Evolutionary conservation across 495 filamentous ascomycete species (phyloP), one percentile per base, ranked within the genome.

Genomic region (Penicillium silybi): DNA sequence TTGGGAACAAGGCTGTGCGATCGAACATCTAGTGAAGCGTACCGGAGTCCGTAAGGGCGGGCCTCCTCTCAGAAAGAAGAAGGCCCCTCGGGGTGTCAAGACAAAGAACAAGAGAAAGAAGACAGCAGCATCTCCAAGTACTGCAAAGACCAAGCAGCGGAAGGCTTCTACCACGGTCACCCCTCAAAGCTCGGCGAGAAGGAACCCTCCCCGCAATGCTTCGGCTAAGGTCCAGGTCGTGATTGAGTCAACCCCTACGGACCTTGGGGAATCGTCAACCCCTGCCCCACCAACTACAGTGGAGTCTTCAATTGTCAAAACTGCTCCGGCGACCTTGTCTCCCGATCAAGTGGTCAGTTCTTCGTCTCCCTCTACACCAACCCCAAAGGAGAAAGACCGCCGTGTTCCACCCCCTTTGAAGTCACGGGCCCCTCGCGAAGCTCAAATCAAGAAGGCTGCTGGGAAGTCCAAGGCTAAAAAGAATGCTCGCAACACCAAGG

Each of bases 1-100:
- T 0, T 79, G 77, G 77, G 68, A 69, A 0, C 54, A 75, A 3
- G 76, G 72, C 0, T 80, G 78, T 66, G 66, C 72, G 17, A 79
- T 80, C 58, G 78, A 80, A 43, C 70, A 78, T 54, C 52, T 80
- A 23, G 71, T 80, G 0, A 73, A 52, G 13, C 66, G 78, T 37
- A 72, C 70, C 4, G 75, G 75, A 9, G 68, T 65, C 43, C 62
- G 70, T 23, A 77, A 75, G 53, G 65, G 62, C 26, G 58, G 18
- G 29, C 23, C 43, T 38, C n/a, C 43, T 46, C 26, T 10, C 29
- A 13, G 1, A 13, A 32, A 8, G 7, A 39, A 20, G 17, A 46
- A 26, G 23, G 25, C 4, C 34, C 27, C 26, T 29, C 27, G 18
- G 6, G 18, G 13, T 8, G 7, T 29, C 41, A 63, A 53, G 46